Evolutionary conservation across 2,329 filamentous ascomycete species (phyloP), one percentile per base, ranked within the genome.

Genomic region (Hypoxylon sp.): DNA sequence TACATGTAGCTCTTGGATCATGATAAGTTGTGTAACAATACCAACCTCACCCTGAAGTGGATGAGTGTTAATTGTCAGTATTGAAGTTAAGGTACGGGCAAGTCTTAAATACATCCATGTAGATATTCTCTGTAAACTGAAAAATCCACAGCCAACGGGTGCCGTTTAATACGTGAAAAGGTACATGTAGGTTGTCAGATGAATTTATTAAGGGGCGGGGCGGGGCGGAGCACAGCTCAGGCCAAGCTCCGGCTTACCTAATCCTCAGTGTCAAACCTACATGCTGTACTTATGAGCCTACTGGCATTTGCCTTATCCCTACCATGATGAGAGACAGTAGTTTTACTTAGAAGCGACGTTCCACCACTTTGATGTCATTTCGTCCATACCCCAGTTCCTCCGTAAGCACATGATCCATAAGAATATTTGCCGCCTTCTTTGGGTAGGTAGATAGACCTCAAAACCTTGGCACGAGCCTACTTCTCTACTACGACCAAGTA

Each of bases 1-100:
- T n/a, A n/a, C n/a, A 74, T 98, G 89, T 53, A 98, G 83, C 8
- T 89, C 88, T 31, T 91, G 86, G 68, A 97, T 92, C 88, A 97
- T 97, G 53, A 87, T 85, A 77, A 97, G 97, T 80, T 98, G 95
- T 27, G 5, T 27, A 2, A 24, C 24, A 24, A 24, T 24, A 24
- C 24, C 24, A 24, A 24, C 24, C 24, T 24, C 24, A 24, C 24
- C 24, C 24, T 24, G 24, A 24, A 24, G 24, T 24, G 24, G 24
- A 24, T 24, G 24, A 24, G 24, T 24, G 24, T 24, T 4, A 4
- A 24, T 24, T 24, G 24, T 24, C 24, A 27, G 24, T 5, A 27
- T 27, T 27, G 3, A 27, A 27, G 24, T 27, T 27, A 27, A 27
- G 24, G 2, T 5, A 27, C 24, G n/a, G n/a, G n/a, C n/a, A 27